Percentiles rank a stretch among this genome's conserved stretches.
These are phyloP conservation scores for Poronia punctata DNA, from an alignment of 495 filamentous ascomycete species.

Conservation along the genomic window DNA sequence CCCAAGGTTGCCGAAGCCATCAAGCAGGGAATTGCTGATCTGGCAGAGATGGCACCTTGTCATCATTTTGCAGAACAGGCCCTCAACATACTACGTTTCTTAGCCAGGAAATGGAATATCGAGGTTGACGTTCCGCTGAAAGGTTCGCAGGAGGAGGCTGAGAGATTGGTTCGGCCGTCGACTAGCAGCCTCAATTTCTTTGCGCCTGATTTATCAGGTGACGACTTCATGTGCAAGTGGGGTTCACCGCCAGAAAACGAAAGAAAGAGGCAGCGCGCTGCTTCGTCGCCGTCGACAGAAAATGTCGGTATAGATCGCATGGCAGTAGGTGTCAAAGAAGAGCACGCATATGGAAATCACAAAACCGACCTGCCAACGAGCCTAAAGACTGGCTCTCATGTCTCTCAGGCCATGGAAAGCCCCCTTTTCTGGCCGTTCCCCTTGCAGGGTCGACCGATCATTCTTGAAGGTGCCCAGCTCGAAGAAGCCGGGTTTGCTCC, in stretches of 20 bases:
- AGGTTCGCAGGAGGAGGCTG: constrained; percentile 14
- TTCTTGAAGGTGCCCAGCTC: constrained; percentile 35
- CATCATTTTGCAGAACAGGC: constrained; percentile 53
- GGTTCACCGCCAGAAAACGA: constrained; percentile 7
- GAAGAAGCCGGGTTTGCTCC: constrained; percentile 42
- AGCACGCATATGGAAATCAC: constrained; percentile 8
- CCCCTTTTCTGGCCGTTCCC: constrained; percentile 51
- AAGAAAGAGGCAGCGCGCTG: constrained; percentile 4
- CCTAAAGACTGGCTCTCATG: constrained; percentile 3
- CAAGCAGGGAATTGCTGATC: constrained; percentile 39
- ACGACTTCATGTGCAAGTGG: constrained; percentile 35
- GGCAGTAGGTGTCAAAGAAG: constrained; percentile 15
- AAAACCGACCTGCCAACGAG: constrained; percentile 10
- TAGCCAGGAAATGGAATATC: constrained; percentile 52
- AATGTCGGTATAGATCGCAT: constrained; percentile 14
- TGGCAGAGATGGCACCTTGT: constrained; percentile 51
- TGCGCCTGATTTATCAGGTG: constrained; percentile 36
- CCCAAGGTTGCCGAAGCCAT: constrained; percentile 33
- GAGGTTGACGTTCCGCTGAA: constrained; percentile 32
- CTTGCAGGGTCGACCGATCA: constrained; percentile 46
- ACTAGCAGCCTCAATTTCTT: constrained; percentile 46
- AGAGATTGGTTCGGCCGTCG: constrained; percentile 27
- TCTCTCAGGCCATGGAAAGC: constrained; percentile 25
- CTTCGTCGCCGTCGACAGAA: constrained; percentile 3
- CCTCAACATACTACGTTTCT: constrained; percentile 48